Conservation (phyloP, 2,329 filamentous ascomycete genomes). For the Ceratocystis albifundus region DNA sequence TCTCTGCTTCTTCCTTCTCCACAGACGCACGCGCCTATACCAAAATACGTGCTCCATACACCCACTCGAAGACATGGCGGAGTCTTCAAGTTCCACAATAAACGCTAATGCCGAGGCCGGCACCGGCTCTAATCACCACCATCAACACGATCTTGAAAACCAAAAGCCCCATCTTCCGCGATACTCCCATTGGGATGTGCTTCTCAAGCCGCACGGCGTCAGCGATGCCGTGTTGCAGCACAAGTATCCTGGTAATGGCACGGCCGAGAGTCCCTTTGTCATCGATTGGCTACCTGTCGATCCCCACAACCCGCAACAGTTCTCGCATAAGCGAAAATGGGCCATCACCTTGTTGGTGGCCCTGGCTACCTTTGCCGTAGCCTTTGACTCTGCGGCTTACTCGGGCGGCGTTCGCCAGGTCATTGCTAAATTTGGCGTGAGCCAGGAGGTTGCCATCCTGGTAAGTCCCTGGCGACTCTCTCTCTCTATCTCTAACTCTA, state of each 20-base stretch:
- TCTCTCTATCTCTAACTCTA: too few relatives aligned
- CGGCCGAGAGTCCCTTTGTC: constrained; percentile 53
- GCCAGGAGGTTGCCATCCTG: constrained; percentile 43
- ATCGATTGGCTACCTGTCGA: constrained; percentile 59
- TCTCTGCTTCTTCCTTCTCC: too few relatives aligned
- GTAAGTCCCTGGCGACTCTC: constrained; percentile 12
- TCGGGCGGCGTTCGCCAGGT: constrained; percentile 46
- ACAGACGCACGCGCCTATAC: too few relatives aligned
- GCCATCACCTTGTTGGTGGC: constrained; percentile 48
- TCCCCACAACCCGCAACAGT: constrained; percentile 54
- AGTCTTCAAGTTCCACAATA: constrained; percentile 23
- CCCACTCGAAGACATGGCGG: constrained; percentile 15
- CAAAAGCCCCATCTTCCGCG: constrained; percentile 28
- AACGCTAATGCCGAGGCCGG: constrained; percentile 29
- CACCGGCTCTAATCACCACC: constrained; percentile 26
- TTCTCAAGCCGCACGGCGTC: constrained; percentile 48
- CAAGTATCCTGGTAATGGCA: constrained; percentile 50
- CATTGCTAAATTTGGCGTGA: constrained; percentile 42
- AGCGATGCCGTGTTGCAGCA: constrained; percentile 45
- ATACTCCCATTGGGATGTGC: constrained; percentile 39
- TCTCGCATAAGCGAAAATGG: constrained; percentile 51
- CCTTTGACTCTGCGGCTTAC: constrained; percentile 59
- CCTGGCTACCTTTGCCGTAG: constrained; percentile 54
- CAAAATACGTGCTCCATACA: not conserved
- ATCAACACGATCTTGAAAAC: constrained; percentile 36